A percentile compares a stretch with the other conserved stretches of the same genome.
phyloP scores from a whole-genome alignment of 208 protist species.

The Crithidia fasciculata region DNA sequence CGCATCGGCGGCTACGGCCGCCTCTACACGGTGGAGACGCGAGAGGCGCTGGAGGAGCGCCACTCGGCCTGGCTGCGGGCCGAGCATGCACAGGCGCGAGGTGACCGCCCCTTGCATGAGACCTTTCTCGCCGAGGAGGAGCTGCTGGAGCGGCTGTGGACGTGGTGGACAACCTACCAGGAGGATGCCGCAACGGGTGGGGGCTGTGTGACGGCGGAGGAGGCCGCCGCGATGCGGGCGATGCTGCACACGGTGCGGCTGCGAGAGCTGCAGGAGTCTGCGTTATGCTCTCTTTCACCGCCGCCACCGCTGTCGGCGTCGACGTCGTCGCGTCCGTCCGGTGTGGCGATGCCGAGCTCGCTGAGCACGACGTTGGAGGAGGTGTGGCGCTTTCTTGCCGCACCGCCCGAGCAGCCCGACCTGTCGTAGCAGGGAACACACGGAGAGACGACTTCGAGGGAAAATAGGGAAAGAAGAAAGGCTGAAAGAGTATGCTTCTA shows the following conservation, averaged over 20 bases:
- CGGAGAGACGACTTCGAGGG: neutral
- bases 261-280: neutral
- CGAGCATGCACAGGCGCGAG: slow-evolving; percentile 19
- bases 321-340: neutral
- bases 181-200: neutral
- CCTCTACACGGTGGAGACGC: slow-evolving; percentile 25
- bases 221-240: slow-evolving; percentile 5
- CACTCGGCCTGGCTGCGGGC: slow-evolving; percentile 20
- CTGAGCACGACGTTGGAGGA: neutral
- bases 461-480: neutral
- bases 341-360: neutral
- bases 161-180: slow-evolving; percentile 25
- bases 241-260: slow-evolving; percentile 18
- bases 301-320: neutral
- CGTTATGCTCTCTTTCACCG: too few relatives aligned
- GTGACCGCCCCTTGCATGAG: neutral
- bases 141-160: slow-evolving; percentile 30
- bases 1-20: slow-evolving; percentile 29
- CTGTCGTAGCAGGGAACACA: neutral
- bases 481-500: too few relatives aligned
- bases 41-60: slow-evolving; percentile 26
- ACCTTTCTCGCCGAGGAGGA: slow-evolving; percentile 17
- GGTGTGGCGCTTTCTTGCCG: slow-evolving; percentile 5
- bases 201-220: neutral
- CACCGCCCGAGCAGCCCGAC: neutral